phyloP scores from a whole-genome alignment of 176 grass and related monocot species.

The Secale cereale region DNA sequence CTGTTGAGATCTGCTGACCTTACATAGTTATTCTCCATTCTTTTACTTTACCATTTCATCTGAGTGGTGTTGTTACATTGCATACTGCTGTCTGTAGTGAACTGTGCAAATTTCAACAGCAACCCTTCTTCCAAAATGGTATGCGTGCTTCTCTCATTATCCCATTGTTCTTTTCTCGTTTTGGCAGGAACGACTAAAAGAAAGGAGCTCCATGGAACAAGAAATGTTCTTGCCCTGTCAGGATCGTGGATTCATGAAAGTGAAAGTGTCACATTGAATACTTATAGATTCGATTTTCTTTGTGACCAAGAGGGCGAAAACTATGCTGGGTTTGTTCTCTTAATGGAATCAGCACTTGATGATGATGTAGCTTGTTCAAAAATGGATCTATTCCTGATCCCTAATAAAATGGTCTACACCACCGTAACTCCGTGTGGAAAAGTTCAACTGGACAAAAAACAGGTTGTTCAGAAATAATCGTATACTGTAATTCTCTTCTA shows the following conservation, averaged over 20 bases:
- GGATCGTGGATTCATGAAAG: constrained; percentile 70
- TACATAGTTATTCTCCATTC: constrained; percentile 13
- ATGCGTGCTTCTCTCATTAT: constrained; percentile 5
- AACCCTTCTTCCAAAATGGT: constrained; percentile 12
- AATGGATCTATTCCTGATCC: constrained; percentile 76
- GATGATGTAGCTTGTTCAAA: constrained; percentile 65
- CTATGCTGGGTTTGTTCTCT: constrained; percentile 71
- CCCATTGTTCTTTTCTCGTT: constrained; percentile 10
- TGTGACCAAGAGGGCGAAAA: constrained; percentile 69
- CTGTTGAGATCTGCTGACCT: constrained; percentile 1
- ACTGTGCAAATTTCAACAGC: neutral
- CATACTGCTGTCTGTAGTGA: constrained; percentile 19
- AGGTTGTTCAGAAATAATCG: constrained; percentile 53
- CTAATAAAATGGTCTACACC: constrained; percentile 74
- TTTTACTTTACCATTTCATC: constrained; percentile 8
- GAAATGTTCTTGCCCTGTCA: constrained; percentile 44
- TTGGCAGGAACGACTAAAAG: constrained; percentile 79
- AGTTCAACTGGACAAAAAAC: constrained; percentile 68
- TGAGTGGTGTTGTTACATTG: neutral
- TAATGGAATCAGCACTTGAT: constrained; percentile 78
- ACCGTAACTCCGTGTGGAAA: constrained; percentile 61
- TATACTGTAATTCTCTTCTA: constrained; percentile 13
- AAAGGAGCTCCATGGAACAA: constrained; percentile 83
- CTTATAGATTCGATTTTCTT: constrained; percentile 66
- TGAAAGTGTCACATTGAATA: constrained; percentile 50